These are phyloP conservation scores for Alternaria sp. DNA, from an alignment of 2,329 filamentous ascomycete genomes.

Conservation along the genomic window DNA sequence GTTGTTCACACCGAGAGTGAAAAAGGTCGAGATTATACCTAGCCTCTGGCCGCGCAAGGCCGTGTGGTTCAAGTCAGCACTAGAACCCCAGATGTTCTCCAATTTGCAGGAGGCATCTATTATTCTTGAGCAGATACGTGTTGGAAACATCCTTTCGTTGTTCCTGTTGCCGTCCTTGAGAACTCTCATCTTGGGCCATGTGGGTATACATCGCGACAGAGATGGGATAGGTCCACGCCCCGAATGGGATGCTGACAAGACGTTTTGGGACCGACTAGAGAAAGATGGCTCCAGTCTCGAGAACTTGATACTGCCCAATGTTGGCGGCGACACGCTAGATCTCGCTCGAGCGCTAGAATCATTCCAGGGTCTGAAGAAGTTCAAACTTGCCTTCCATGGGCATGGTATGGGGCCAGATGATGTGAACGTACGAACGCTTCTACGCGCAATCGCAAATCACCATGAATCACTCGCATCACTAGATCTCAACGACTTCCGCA, in stretches of 20 bases:
- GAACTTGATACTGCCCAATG: background rate
- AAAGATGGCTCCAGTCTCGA: slow-evolving; percentile 9
- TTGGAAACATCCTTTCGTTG: slow-evolving; percentile 7
- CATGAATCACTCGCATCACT: slow-evolving; percentile 4
- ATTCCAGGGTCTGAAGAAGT: slow-evolving; percentile 2
- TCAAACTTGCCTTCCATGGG: background rate
- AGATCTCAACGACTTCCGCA: background rate
- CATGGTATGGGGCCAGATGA: background rate
- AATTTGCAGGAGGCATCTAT: slow-evolving; percentile 3
- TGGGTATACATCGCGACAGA: background rate
- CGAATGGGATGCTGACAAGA: background rate
- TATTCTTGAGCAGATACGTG: background rate
- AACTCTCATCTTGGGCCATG: slow-evolving; percentile 4
- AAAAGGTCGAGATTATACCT: background rate
- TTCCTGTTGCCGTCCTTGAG: slow-evolving; percentile 7
- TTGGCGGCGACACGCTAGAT: background rate
- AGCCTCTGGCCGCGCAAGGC: background rate
- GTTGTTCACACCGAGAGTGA: slow-evolving; percentile 5
- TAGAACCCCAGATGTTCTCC: background rate
- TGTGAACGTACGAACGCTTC: background rate
- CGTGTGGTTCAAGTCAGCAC: slow-evolving; percentile 7
- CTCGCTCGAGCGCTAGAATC: background rate
- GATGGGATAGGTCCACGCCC: background rate
- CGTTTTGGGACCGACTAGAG: background rate
- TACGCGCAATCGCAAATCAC: slow-evolving; percentile 2